A percentile compares a stretch with the other conserved stretches of the same genome.
Conservation (phyloP, 306 rosid species). For the Lotus japonicus region DNA sequence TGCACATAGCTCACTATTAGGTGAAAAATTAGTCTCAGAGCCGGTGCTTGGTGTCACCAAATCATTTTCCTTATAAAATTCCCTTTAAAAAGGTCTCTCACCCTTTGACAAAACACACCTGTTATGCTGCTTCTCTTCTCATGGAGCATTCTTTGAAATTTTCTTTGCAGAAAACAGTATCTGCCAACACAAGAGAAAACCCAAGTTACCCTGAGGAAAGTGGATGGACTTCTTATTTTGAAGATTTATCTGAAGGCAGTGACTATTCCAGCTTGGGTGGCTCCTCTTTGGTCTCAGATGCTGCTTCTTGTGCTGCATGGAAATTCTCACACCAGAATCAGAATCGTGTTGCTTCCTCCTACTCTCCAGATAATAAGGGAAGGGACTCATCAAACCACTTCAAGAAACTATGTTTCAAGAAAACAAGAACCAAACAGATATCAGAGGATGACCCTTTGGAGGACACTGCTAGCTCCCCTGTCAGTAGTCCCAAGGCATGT, state of each 20-base stretch:
- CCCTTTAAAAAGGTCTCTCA: background rate
- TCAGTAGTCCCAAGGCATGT: conserved; percentile 79
- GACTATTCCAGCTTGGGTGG: conserved; percentile 33
- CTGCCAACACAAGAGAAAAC: background rate
- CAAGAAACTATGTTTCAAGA: conserved; percentile 46
- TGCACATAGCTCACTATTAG: too few species aligned
- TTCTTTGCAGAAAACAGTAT: conserved; percentile 32
- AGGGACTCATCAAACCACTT: conserved; percentile 16
- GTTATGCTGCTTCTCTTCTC: background rate
- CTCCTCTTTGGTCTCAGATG: conserved; percentile 85
- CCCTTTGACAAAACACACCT: conserved; percentile 13
- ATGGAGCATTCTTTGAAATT: conserved; percentile 47
- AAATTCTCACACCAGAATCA: conserved; percentile 25
- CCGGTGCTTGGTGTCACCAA: too few species aligned
- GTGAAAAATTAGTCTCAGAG: too few species aligned
- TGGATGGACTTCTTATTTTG: conserved; percentile 89
- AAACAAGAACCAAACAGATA: conserved; percentile 46
- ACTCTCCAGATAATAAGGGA: background rate
- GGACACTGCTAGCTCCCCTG: conserved; percentile 92
- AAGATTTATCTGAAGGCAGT: conserved; percentile 45
- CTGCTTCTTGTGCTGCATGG: conserved; percentile 79
- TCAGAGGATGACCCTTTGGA: conserved; percentile 61
- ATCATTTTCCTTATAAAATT: too few species aligned
- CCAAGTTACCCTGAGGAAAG: conserved; percentile 46
- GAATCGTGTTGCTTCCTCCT: background rate